phyloP scores from a whole-genome alignment of 805 yeast species.

The Pichia kluyveri region DNA sequence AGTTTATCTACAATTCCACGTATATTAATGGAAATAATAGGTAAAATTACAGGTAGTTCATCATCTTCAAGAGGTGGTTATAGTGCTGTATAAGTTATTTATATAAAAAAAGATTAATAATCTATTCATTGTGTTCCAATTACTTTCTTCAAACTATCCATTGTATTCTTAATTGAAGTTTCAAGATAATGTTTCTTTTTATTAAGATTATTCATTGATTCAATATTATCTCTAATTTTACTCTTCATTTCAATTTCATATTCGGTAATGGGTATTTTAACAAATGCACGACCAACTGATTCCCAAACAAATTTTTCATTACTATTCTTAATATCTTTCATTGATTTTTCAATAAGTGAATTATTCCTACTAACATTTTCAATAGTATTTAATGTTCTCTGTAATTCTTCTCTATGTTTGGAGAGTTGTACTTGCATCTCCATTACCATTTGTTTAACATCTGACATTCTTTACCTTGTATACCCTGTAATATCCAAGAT shows the following conservation, averaged over 20 bases:
- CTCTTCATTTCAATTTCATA: slow-evolving; percentile 40
- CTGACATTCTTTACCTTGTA: slow-evolving; percentile 2
- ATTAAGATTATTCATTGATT: slow-evolving; percentile 47
- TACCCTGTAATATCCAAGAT: too few species aligned
- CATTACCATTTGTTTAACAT: slow-evolving; percentile 28
- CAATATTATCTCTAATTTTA: slow-evolving; percentile 48
- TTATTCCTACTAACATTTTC: slow-evolving; percentile 40
- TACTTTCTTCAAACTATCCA: slow-evolving; percentile 46
- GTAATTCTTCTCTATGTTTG: slow-evolving; percentile 50
- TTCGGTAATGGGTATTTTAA: slow-evolving; percentile 33
- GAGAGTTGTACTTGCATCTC: slow-evolving; percentile 63
- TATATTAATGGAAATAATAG: slow-evolving; percentile 57
- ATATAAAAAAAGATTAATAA: too few species aligned
- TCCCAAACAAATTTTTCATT: slow-evolving; percentile 60
- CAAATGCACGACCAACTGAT: slow-evolving; percentile 74
- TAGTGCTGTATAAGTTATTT: slow-evolving; percentile 61
- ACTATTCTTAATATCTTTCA: slow-evolving; percentile 39
- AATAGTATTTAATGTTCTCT: slow-evolving; percentile 44
- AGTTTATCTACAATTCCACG: slow-evolving; percentile 52
- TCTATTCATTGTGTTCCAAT: neutral
- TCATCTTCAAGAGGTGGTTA: slow-evolving; percentile 67
- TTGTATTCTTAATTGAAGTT: slow-evolving; percentile 68
- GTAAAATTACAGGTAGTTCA: slow-evolving; percentile 54
- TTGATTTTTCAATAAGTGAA: slow-evolving; percentile 47
- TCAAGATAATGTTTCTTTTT: slow-evolving; percentile 68